Evolutionary conservation across 2,329 filamentous ascomycete genomes (phyloP).

Genomic region (Talaromyces sp.): DNA sequence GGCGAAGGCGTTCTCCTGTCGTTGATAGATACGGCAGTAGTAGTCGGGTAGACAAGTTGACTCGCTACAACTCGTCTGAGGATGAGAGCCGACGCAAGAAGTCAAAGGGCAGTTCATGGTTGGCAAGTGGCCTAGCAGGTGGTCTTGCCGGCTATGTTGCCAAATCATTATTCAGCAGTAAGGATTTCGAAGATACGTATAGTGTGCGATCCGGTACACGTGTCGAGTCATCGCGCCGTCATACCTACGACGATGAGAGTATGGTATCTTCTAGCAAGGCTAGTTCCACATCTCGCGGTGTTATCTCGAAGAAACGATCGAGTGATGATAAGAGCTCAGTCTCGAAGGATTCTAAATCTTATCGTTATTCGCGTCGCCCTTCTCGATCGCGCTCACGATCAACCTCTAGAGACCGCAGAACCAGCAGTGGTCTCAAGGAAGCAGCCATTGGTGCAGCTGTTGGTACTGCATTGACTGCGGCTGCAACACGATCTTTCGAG

Average conservation of each 20-base stretch:
- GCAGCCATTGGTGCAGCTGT: constrained; percentile 32
- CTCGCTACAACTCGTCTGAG: constrained; percentile 56
- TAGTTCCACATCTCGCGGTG: constrained; percentile 47
- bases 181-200: constrained; percentile 62
- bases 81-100: constrained; percentile 49
- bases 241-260: constrained; percentile 30
- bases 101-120: constrained; percentile 49
- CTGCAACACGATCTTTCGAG: constrained; percentile 3
- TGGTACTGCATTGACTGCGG: constrained; percentile 23
- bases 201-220: constrained; percentile 56
- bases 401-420: constrained; percentile 25
- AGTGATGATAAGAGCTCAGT: constrained; percentile 13
- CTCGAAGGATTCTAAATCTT: constrained; percentile 16
- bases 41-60: constrained; percentile 58
- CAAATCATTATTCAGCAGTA: constrained; percentile 53
- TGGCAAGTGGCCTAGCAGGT: constrained; percentile 56
- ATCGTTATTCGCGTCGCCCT: constrained; percentile 30
- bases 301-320: constrained; percentile 29
- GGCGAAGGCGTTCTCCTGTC: constrained; percentile 40
- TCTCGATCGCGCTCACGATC: constrained; percentile 47
- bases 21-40: constrained; percentile 45
- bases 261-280: constrained; percentile 33
- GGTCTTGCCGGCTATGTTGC: constrained; percentile 57
- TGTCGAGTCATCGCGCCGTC: constrained; percentile 29
- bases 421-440: constrained; percentile 33